Evolutionary conservation across 192 early-diverging fungal genomes (phyloP), one percentile per base, ranked within the genome.

Genomic region (Kappamyces sp.): DNA sequence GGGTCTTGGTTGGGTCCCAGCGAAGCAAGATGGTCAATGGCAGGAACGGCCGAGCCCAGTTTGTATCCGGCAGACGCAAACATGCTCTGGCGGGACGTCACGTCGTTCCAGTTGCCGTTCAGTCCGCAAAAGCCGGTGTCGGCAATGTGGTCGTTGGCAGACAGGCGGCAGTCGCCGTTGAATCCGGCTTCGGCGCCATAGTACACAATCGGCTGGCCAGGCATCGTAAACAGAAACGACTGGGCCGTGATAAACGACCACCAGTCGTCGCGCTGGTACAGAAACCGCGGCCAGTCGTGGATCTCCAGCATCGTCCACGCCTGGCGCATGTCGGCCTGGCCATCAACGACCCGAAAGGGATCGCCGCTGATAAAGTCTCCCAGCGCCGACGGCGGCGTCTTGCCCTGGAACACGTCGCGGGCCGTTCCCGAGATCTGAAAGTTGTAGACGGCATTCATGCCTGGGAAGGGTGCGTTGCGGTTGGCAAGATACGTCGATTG

Each of bases 141-240:
- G 48, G 31, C 9, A 31, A 49, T 49, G 48, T 49, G 48, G 48
- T 7, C 15, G 48, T 45, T 45, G 48, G 7, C 48, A 31, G 8
- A 9, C 15, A 7, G 31, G 1, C 6, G 8, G 48, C 48, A 49
- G 48, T 49, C 15, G 48, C 48, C 48, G 1, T n/a, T n/a, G 48
- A 49, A 22, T 9, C 48, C 42, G 11, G 14, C 15, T 22, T 49
- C 48, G 48, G 48, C 14, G 15, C 48, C 48, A 31, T 49, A 49
- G 48, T 49, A 49, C 15, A 49, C 7, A 31, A 49, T 49, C 15
- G 48, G 48, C 48, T 49, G 48, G 48, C 48, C 48, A 0, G 14
- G 48, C 48, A 49, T 49, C 15, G 48, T 49, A 31, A 49, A 22
- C 15, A 49, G 48, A 31, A 49, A 49, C 8, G 9, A n/a, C 8